Percentiles rank a stretch among this genome's conserved stretches.
phyloP scores from a whole-genome alignment of 1,139 yeast genomes.

The Magnusiomyces clavatus region DNA sequence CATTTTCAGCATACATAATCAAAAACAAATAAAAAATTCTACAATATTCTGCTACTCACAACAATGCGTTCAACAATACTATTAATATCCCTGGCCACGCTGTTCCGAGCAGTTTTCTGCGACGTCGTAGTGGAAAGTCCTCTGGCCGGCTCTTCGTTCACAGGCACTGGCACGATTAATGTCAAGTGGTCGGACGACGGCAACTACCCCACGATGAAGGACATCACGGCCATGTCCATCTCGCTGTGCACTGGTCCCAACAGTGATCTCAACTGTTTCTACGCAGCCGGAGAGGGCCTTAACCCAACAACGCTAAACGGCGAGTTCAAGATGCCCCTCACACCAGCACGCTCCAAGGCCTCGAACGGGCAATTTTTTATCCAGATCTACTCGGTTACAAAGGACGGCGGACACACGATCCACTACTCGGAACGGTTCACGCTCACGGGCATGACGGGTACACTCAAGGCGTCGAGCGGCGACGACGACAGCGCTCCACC shows the following conservation, averaged over 20 bases:
- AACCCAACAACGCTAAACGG: slow-evolving; percentile 25
- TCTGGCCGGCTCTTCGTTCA: slow-evolving; percentile 39
- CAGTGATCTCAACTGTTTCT: slow-evolving; percentile 39
- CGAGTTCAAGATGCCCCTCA: slow-evolving; percentile 17
- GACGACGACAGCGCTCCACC: slow-evolving; percentile 39
- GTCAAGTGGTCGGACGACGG: slow-evolving; percentile 59
- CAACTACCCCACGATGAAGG: slow-evolving; percentile 39
- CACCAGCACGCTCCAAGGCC: slow-evolving; percentile 36
- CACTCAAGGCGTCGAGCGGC: slow-evolving; percentile 35
- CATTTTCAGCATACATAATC: not conserved
- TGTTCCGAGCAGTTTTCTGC: not conserved
- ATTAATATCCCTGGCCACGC: not conserved
- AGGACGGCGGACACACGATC: slow-evolving; percentile 46
- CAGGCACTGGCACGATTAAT: slow-evolving; percentile 45
- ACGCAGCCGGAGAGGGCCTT: slow-evolving; percentile 30
- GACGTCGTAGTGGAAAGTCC: slow-evolving; percentile 34
- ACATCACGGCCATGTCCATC: slow-evolving; percentile 44
- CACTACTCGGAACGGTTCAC: slow-evolving; percentile 65
- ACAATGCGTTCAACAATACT: too few species aligned
- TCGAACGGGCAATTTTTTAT: slow-evolving; percentile 61
- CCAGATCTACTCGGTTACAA: slow-evolving; percentile 46
- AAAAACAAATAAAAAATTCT: not conserved
- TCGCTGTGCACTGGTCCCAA: slow-evolving; percentile 64
- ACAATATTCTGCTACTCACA: too few species aligned
- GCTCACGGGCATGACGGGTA: slow-evolving; percentile 65